Evolutionary conservation across 768 basidiomycete genomes (phyloP).

Genomic region (Trametes coccinea): DNA sequence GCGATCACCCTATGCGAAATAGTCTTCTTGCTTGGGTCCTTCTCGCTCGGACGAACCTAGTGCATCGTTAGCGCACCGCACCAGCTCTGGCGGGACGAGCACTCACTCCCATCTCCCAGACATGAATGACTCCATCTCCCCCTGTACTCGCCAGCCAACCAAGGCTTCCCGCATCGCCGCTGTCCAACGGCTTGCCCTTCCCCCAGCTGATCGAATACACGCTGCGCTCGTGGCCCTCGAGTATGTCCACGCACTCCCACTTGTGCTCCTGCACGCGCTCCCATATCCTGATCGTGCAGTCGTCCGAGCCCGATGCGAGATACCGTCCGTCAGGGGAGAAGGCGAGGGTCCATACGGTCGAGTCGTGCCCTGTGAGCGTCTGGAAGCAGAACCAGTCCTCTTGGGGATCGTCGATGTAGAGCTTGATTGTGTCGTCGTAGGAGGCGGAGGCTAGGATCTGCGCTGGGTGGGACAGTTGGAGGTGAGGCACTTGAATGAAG

Average conservation of each 20-base stretch:
- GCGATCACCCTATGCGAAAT: slow-evolving; percentile 54
- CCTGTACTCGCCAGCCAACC: slow-evolving; percentile 88
- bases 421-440: slow-evolving; percentile 94
- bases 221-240: slow-evolving; percentile 68
- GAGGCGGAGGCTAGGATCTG: slow-evolving; percentile 96
- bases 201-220: slow-evolving; percentile 87
- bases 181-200: slow-evolving; percentile 28
- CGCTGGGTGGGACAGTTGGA: slow-evolving; percentile 24
- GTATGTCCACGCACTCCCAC: slow-evolving; percentile 61
- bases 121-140: slow-evolving; percentile 78
- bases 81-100: background rate
- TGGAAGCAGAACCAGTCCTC: slow-evolving; percentile 93
- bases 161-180: slow-evolving; percentile 38
- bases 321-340: slow-evolving; percentile 76
- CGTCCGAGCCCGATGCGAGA: slow-evolving; percentile 87
- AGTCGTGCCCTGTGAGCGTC: slow-evolving; percentile 77
- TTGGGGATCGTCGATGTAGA: slow-evolving; percentile 89
- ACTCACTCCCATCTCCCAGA: slow-evolving; percentile 66
- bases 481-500: background rate
- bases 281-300: slow-evolving; percentile 85
- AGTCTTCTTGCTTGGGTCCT: slow-evolving; percentile 12
- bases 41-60: slow-evolving; percentile 14
- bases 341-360: slow-evolving; percentile 90
- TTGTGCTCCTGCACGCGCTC: slow-evolving; percentile 57
- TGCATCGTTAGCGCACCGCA: background rate